Evolutionary conservation across 2,329 filamentous ascomycete genomes (phyloP).

Genomic region (Westerdykella ornata): DNA sequence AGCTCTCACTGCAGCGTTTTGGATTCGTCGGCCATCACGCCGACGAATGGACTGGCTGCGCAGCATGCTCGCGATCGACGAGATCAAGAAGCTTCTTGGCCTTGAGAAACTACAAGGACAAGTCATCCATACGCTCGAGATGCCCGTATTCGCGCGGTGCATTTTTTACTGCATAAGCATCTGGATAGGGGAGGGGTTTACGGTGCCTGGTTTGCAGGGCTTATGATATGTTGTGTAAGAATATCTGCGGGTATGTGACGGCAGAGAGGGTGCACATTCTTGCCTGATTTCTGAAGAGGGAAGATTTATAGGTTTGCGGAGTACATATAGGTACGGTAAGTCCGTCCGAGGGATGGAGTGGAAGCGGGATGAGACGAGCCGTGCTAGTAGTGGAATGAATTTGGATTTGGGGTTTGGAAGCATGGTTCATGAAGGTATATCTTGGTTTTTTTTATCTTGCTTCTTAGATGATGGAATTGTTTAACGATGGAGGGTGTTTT

Average conservation of each 20-base stretch:
- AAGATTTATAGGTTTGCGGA: conserved; percentile 15
- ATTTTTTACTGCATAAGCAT: conserved; percentile 44
- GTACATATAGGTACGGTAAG: no score
- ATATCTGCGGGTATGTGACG: conserved; percentile 42
- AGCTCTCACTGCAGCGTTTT: conserved; percentile 27
- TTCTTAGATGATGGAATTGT: no score
- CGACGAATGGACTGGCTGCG: conserved; percentile 32
- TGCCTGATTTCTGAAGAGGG: conserved; percentile 40
- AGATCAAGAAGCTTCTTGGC: conserved; percentile 25
- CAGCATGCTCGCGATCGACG: conserved; percentile 20
- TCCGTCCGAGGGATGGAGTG: no score
- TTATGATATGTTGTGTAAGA: conserved; percentile 46
- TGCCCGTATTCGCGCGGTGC: conserved; percentile 36
- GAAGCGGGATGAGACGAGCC: no score
- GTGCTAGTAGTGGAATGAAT: no score
- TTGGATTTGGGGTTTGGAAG: no score
- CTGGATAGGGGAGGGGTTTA: conserved; percentile 42
- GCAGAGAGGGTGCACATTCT: conserved; percentile 44
- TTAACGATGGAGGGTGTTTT: no score
- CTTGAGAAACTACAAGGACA: conserved; percentile 25
- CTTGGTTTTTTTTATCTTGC: no score
- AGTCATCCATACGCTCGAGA: conserved; percentile 36
- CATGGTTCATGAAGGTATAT: no score
- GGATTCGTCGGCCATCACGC: conserved; percentile 28
- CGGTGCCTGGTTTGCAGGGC: conserved; percentile 39